These are phyloP conservation scores for Acrodontium crateriforme DNA, from an alignment of 2,329 filamentous ascomycete species.

Conservation along the genomic window DNA sequence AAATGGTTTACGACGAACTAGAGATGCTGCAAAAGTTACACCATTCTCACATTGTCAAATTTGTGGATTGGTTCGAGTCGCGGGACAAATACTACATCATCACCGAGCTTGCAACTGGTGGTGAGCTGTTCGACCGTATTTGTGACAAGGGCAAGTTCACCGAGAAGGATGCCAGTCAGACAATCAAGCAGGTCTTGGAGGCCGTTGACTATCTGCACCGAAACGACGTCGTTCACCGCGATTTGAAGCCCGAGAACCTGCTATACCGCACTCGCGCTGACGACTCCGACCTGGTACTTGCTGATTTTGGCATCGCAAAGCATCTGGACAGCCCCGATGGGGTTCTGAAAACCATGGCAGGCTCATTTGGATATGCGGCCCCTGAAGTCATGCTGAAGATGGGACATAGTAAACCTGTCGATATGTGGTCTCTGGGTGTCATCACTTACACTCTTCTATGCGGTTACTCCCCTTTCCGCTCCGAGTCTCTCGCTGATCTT, in stretches of 20 bases:
- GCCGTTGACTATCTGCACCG: constrained; percentile 90
- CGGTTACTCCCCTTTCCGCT: constrained; percentile 94
- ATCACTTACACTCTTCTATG: constrained; percentile 98
- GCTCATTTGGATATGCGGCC: constrained; percentile 93
- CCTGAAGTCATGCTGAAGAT: constrained; percentile 97
- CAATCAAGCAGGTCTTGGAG: constrained; percentile 82
- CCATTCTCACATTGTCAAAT: constrained; percentile 92
- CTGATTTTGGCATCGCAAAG: constrained; percentile 97
- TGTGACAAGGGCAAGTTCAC: constrained; percentile 98
- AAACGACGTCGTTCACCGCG: constrained; percentile 92
- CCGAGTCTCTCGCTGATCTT: constrained; percentile 81
- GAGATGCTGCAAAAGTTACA: constrained; percentile 81
- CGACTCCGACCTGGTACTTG: constrained; percentile 77
- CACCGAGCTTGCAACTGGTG: constrained; percentile 86
- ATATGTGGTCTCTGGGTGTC: constrained; percentile 98
- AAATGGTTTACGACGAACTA: constrained; percentile 97
- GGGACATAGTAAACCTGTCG: constrained; percentile 93
- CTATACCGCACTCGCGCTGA: constrained; percentile 71
- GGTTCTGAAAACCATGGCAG: constrained; percentile 94
- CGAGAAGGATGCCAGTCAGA: constrained; percentile 92
- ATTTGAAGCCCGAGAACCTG: constrained; percentile 95
- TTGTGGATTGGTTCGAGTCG: constrained; percentile 98
- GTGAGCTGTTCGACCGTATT: constrained; percentile 94
- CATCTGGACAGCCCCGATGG: constrained; percentile 85
- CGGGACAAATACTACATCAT: constrained; percentile 99